These are phyloP conservation scores for Eutrema heterophyllum DNA, from an alignment of 345 rosid species.

Conservation along the genomic window DNA sequence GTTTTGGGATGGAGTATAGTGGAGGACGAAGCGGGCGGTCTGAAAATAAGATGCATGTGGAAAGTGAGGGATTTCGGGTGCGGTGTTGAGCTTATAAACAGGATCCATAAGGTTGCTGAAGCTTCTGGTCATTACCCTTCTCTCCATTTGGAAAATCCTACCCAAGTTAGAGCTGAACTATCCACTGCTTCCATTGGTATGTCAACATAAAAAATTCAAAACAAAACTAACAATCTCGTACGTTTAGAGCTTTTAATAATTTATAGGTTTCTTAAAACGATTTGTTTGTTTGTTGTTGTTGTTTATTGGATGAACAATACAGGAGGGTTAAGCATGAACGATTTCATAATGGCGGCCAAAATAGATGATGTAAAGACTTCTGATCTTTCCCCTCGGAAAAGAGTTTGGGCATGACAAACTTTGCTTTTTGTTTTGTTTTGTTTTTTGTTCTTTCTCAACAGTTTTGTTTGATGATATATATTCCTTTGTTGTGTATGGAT, in stretches of 20 bases:
- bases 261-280: neutral
- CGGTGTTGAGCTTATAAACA: constrained; percentile 78
- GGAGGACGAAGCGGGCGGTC: constrained; percentile 64
- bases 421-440: neutral
- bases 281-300: neutral
- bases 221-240: neutral
- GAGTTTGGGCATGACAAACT: constrained; percentile 66
- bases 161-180: constrained; percentile 82
- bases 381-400: constrained; percentile 74
- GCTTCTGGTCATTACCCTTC: constrained; percentile 70
- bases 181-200: constrained; percentile 77
- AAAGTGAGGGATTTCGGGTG: constrained; percentile 69
- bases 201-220: neutral
- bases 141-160: constrained; percentile 65
- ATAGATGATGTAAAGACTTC: constrained; percentile 78
- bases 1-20: constrained; percentile 88
- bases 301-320: constrained; percentile 20
- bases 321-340: constrained; percentile 92
- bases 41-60: constrained; percentile 85
- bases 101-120: constrained; percentile 61
- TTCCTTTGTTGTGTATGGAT: neutral
- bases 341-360: constrained; percentile 87
- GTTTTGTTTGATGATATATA: constrained; percentile 5
- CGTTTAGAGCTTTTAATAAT: constrained; percentile 25
- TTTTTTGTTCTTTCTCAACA: neutral